These are phyloP conservation scores for Sphaerulina musiva DNA, from an alignment of 2,329 filamentous ascomycete species.

Conservation along the genomic window DNA sequence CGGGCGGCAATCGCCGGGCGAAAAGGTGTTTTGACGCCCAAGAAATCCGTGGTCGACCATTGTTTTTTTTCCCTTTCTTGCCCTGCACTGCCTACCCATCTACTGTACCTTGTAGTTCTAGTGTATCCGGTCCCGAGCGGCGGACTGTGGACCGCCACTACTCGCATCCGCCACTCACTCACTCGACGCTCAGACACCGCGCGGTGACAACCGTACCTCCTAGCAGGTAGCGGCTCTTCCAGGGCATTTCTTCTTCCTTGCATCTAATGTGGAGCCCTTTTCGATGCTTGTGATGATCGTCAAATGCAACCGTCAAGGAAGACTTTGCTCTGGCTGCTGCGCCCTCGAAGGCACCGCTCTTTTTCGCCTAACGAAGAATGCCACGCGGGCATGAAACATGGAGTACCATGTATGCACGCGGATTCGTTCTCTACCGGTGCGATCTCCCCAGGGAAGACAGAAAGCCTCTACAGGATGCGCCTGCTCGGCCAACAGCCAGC, in stretches of 20 bases:
- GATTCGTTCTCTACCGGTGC: constrained; percentile 2
- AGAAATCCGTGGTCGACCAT: not conserved
- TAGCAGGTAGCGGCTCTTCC: constrained; percentile 5
- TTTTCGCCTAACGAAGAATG: not conserved
- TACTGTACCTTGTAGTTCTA: constrained; percentile 6
- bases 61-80: not conserved
- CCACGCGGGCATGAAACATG: constrained; percentile 18
- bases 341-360: constrained; percentile 19
- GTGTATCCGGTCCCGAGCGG: constrained; percentile 7
- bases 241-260: constrained; percentile 14
- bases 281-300: not conserved
- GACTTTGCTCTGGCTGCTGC: constrained; percentile 20
- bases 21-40: constrained; percentile 11
- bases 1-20: constrained; percentile 12
- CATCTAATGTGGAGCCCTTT: constrained; percentile 12
- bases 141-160: constrained; percentile 12
- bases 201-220: constrained; percentile 9
- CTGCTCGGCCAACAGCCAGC: not conserved
- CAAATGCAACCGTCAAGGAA: no score
- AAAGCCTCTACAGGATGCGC: constrained; percentile 14
- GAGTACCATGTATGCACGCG: constrained; percentile 9
- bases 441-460: constrained; percentile 3
- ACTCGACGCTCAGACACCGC: no score
- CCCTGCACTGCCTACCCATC: not conserved
- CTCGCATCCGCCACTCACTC: no score